These are phyloP conservation scores for Erodium maritimum DNA, from an alignment of 345 rosid species.

Conservation along the genomic window DNA sequence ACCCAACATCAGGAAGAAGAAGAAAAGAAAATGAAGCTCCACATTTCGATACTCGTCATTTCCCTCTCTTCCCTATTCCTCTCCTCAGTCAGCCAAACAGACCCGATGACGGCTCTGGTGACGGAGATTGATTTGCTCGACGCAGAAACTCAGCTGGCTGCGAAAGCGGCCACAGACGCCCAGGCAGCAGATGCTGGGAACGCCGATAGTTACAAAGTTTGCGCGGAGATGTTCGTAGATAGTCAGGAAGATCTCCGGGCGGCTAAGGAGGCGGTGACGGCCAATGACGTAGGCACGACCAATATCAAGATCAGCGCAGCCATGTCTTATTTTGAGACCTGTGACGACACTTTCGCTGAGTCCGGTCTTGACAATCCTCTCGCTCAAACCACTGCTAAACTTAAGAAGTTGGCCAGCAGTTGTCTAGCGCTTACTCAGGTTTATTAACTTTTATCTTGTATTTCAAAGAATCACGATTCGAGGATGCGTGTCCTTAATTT, in stretches of 20 bases:
- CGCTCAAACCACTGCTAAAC: neutral
- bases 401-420: neutral
- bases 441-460: neutral
- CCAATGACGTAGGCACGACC: neutral
- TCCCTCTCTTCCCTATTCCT: neutral
- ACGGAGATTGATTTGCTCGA: neutral
- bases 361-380: neutral
- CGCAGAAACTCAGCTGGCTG: neutral
- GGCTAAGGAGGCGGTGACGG: neutral
- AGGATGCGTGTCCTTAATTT: too few species aligned
- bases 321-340: neutral
- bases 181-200: neutral
- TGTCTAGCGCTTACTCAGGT: neutral
- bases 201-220: neutral
- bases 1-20: too few species aligned
- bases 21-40: neutral
- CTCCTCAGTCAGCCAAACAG: neutral
- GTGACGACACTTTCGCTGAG: neutral
- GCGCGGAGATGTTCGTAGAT: neutral
- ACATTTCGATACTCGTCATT: neutral
- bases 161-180: neutral
- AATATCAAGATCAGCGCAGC: neutral
- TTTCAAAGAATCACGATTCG: too few species aligned
- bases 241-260: neutral
- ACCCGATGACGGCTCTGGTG: neutral